Conservation (phyloP, 1,284 basidiomycete genomes). For the Fomitiporia mediterranea region DNA sequence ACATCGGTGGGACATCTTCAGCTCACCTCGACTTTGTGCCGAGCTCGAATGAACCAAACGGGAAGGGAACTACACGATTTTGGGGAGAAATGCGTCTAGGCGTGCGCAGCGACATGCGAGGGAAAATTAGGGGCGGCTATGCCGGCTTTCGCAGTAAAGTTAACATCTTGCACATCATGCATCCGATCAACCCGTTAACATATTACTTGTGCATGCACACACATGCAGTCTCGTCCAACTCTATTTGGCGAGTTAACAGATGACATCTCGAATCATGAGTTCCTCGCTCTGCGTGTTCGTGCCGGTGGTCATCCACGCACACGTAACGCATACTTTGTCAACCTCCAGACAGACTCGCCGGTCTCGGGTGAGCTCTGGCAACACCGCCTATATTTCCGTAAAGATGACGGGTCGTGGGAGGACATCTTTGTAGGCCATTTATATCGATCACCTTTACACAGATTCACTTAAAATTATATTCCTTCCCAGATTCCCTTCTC, state of each 20-base stretch:
- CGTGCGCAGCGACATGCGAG: slow-evolving; percentile 38
- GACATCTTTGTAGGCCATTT: slow-evolving; percentile 63
- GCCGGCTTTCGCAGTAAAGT: slow-evolving; percentile 83
- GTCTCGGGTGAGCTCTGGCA: slow-evolving; percentile 84
- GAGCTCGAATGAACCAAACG: slow-evolving; percentile 36
- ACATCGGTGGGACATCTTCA: slow-evolving; percentile 83
- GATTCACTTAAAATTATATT: background rate
- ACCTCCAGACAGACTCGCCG: slow-evolving; percentile 81
- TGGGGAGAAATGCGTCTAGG: slow-evolving; percentile 67
- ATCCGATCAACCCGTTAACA: background rate
- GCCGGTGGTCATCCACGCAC: slow-evolving; percentile 65
- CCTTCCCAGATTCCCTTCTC: slow-evolving; percentile 67
- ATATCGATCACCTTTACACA: background rate
- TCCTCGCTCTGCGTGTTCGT: slow-evolving; percentile 73
- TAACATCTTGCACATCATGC: slow-evolving; percentile 8
- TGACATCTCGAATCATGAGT: slow-evolving; percentile 76
- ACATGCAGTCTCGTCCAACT: slow-evolving; percentile 53
- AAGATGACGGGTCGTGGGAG: slow-evolving; percentile 75
- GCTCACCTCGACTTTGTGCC: slow-evolving; percentile 62
- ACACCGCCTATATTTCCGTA: slow-evolving; percentile 76
- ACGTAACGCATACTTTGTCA: slow-evolving; percentile 79
- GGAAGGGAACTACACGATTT: slow-evolving; percentile 54
- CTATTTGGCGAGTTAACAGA: slow-evolving; percentile 80
- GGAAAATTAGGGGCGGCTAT: slow-evolving; percentile 68
- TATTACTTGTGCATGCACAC: slow-evolving; percentile 37